Evolutionary conservation across 495 filamentous ascomycete species (phyloP), one percentile per base, ranked within the genome.

Genomic region (Aspergillus hancockii): DNA sequence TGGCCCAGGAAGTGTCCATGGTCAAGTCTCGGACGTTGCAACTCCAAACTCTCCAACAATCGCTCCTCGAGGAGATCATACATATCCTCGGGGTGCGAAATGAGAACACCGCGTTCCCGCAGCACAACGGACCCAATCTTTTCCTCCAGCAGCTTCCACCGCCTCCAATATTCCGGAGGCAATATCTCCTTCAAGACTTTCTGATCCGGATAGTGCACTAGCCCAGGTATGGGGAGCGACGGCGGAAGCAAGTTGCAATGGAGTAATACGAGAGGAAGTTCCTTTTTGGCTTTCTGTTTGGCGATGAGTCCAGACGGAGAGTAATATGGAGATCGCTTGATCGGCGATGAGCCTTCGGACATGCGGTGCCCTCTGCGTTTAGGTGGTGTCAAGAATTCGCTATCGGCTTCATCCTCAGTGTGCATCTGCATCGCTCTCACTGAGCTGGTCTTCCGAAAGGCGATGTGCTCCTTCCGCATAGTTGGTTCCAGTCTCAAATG

Each of bases 11-110:
- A 84, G 66, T 97, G 91, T 0, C 94, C 94, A 55, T 90, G 91
- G 64, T 90, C 88, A 3, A 93, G 72, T 3, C 88, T 76, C 0
- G 90, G 88, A 1, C 83, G 76, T 36, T 87, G 87, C 13, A 97
- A 75, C 63, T 97, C 91, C 25, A 98, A 73, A 8, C 88, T 87
- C 71, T 97, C 93, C 4, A 97, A 74, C n/a, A 98, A 76, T 16
- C 92, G 81, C 71, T 97, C 94, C 71, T 98, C 94, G 0, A 98
- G 83, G 23, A 96, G 72, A 66, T 96, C 93, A 66, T 93, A 97
- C 62, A 95, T 88, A 58, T 92, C 91, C 64, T 89, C 85, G 13
- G 94, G 94, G 67, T 98, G 94, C 1, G 91, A 86, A 8, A 98
- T 81, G 43, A 98, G 77, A 16, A 98, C 80, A 0, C 94, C 94